A percentile compares a stretch with the other conserved stretches of the same genome.
These are phyloP conservation scores for Globisporangium echinulatum DNA, from an alignment of 352 stramenopile genomes.

Conservation along the genomic window DNA sequence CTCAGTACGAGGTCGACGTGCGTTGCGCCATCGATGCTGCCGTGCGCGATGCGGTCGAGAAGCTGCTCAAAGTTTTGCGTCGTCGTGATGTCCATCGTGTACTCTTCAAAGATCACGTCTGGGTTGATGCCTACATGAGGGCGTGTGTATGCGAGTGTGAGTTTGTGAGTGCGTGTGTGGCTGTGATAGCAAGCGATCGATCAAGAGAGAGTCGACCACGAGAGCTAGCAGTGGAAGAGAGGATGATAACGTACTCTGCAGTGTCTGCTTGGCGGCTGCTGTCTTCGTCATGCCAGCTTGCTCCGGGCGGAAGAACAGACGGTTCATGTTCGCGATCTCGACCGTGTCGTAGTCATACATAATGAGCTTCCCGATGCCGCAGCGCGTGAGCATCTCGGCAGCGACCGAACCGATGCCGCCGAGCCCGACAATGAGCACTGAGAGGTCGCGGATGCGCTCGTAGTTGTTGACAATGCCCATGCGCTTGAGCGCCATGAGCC, in stretches of 20 bases:
- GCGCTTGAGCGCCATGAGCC: constrained; percentile 86
- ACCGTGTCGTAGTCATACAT: constrained; percentile 87
- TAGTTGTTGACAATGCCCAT: constrained; percentile 90
- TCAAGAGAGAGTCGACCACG: background rate
- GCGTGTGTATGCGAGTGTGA: background rate
- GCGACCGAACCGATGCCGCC: constrained; percentile 84
- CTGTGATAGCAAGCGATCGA: background rate
- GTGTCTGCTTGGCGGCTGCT: constrained; percentile 78
- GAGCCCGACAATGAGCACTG: constrained; percentile 78
- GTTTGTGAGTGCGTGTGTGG: background rate
- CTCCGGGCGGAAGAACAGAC: constrained; percentile 85
- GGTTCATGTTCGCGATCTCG: constrained; percentile 90
- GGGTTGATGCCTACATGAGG: constrained; percentile 70
- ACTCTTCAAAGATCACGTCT: constrained; percentile 84
- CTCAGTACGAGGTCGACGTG: constrained; percentile 81
- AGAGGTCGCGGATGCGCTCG: constrained; percentile 76
- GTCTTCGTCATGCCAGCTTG: constrained; percentile 86
- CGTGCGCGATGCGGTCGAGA: constrained; percentile 65
- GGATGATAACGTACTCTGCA: constrained; percentile 51
- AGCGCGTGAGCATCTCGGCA: constrained; percentile 88
- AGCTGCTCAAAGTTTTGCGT: constrained; percentile 83
- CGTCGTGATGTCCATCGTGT: constrained; percentile 85
- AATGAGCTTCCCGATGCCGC: constrained; percentile 86
- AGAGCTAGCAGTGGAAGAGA: too few species aligned
- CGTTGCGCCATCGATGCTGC: constrained; percentile 43